Conservation (phyloP, 768 basidiomycete species). For the Lactifluus echinatus region DNA sequence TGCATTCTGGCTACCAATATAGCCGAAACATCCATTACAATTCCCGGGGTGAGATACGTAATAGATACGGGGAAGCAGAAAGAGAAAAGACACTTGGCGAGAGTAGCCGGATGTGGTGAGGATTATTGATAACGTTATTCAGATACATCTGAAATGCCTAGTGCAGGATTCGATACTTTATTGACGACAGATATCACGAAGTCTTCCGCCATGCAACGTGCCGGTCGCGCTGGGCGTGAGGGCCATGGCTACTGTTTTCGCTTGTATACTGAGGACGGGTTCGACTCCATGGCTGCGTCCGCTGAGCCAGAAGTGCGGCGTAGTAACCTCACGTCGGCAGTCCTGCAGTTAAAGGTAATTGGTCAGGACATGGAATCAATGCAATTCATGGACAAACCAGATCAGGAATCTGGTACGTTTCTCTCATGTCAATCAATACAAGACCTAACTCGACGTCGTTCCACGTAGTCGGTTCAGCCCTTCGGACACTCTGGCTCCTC, state of each 20-base stretch:
- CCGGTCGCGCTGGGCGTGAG: slow-evolving; percentile 96
- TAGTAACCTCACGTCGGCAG: slow-evolving; percentile 72
- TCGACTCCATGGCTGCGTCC: slow-evolving; percentile 52
- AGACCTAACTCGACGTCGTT: neutral
- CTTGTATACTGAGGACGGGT: slow-evolving; percentile 81
- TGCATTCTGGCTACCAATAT: slow-evolving; percentile 97
- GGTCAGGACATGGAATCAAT: slow-evolving; percentile 73
- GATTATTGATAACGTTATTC: neutral
- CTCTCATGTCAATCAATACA: neutral
- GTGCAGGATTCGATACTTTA: slow-evolving; percentile 81
- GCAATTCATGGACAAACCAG: slow-evolving; percentile 85
- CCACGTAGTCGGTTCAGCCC: slow-evolving; percentile 45
- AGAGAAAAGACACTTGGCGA: slow-evolving; percentile 79
- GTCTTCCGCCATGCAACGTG: slow-evolving; percentile 87
- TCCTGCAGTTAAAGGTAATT: slow-evolving; percentile 80
- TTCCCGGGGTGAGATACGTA: slow-evolving; percentile 91
- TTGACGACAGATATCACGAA: slow-evolving; percentile 76
- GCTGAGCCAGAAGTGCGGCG: slow-evolving; percentile 88
- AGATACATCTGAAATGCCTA: neutral
- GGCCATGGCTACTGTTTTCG: slow-evolving; percentile 84
- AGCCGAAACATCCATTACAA: slow-evolving; percentile 96
- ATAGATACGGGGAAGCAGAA: slow-evolving; percentile 96
- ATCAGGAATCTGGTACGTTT: slow-evolving; percentile 60
- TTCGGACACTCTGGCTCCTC: slow-evolving; percentile 69
- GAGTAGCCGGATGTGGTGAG: slow-evolving; percentile 58